Percentiles rank a stretch among this genome's conserved stretches.
phyloP scores from a whole-genome alignment of 2,329 filamentous ascomycete species.

The Cercospora nicotianae region DNA sequence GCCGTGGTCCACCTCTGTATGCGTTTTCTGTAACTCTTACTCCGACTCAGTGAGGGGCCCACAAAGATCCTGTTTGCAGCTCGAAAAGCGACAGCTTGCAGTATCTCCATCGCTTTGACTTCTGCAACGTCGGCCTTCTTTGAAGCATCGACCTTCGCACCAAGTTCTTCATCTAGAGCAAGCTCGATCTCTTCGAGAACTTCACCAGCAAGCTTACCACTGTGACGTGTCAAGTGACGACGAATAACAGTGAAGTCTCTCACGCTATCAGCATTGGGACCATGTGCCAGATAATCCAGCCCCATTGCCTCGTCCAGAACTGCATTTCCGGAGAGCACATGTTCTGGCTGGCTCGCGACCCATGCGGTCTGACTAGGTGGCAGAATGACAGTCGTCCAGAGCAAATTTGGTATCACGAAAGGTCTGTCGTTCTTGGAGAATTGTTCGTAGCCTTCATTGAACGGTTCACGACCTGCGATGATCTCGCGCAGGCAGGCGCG shows the following conservation, averaged over 20 bases:
- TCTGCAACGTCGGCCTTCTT: not conserved
- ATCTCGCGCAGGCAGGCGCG: conserved; percentile 5
- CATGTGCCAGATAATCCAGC: conserved; percentile 15
- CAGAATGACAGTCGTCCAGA: conserved; percentile 21
- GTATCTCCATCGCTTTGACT: conserved; percentile 14
- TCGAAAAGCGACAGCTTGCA: conserved; percentile 21
- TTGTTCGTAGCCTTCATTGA: conserved; percentile 11
- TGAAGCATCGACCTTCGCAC: not conserved
- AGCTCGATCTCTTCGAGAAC: conserved; percentile 18
- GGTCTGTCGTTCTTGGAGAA: conserved; percentile 10
- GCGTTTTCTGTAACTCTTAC: conserved; percentile 11
- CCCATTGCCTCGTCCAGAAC: conserved; percentile 15
- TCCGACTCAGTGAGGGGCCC: conserved; percentile 19
- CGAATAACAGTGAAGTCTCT: conserved; percentile 23
- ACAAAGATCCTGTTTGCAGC: conserved; percentile 25
- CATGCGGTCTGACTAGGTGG: conserved; percentile 18
- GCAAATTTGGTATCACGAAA: conserved; percentile 15
- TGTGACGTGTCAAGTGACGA: conserved; percentile 22
- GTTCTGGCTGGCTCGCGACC: conserved; percentile 17
- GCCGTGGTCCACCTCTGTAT: conserved; percentile 15
- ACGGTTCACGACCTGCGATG: not conserved
- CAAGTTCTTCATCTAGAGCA: conserved; percentile 13
- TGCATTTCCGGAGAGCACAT: conserved; percentile 14
- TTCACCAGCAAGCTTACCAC: conserved; percentile 15
- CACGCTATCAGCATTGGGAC: conserved; percentile 10